A percentile compares a stretch with the other conserved stretches of the same genome.
Conservation (phyloP, 306 rosid genomes). For the Fragaria vesca region DNA sequence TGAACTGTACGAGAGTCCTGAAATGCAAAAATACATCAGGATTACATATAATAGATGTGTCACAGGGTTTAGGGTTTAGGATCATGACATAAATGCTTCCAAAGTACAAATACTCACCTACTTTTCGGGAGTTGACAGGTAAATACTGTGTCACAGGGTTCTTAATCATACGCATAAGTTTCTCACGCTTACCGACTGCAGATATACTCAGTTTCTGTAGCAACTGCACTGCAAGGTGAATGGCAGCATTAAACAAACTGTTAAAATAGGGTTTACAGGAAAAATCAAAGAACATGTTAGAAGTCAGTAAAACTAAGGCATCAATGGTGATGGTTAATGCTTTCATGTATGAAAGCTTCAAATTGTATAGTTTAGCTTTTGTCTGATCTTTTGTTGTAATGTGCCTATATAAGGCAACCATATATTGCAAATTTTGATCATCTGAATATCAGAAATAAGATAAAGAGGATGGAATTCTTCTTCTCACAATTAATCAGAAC, state of each 20-base stretch:
- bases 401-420: neutral
- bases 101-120: slow-evolving; percentile 44
- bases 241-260: slow-evolving; percentile 4
- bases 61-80: no score
- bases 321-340: neutral
- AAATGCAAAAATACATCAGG: slow-evolving; percentile 8
- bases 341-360: neutral
- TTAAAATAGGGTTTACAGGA: neutral
- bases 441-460: neutral
- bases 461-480: neutral
- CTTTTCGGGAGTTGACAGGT: slow-evolving; percentile 63
- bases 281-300: neutral
- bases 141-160: slow-evolving; percentile 83
- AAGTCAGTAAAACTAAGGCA: no score
- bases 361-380: neutral
- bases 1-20: slow-evolving; percentile 73
- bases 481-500: neutral
- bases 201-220: slow-evolving; percentile 79
- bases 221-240: slow-evolving; percentile 61
- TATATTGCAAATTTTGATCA: neutral
- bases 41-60: neutral
- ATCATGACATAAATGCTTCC: neutral
- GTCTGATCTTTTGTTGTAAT: neutral
- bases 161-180: slow-evolving; percentile 70
- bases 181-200: slow-evolving; percentile 74